A percentile compares a stretch with the other conserved stretches of the same genome.
Evolutionary conservation across 2,329 filamentous ascomycete species (phyloP).

Genomic region (Fusarium sp.): DNA sequence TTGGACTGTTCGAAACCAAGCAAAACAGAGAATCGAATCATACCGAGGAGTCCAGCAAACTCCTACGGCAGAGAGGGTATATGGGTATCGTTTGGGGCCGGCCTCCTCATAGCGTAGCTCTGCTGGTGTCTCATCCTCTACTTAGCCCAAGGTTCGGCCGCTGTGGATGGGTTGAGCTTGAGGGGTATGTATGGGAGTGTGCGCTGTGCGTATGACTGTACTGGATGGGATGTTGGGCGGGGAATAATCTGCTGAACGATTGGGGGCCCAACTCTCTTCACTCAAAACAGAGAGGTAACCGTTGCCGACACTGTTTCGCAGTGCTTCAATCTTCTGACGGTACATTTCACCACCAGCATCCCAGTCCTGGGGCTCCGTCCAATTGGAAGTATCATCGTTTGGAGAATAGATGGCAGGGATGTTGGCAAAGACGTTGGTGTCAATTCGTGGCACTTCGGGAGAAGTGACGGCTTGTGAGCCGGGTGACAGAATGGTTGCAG

Average conservation of each 20-base stretch:
- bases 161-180: constrained; percentile 63
- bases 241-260: constrained; percentile 38
- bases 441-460: constrained; percentile 43
- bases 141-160: constrained; percentile 62
- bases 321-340: constrained; percentile 85
- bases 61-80: constrained; percentile 39
- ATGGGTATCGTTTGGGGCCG: constrained; percentile 49
- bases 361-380: constrained; percentile 66
- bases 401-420: constrained; percentile 33
- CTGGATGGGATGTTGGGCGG: constrained; percentile 42
- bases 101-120: constrained; percentile 31
- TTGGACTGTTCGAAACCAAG: constrained; percentile 26
- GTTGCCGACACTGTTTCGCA: constrained; percentile 86
- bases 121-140: constrained; percentile 26
- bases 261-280: constrained; percentile 73
- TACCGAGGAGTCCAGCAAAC: constrained; percentile 24
- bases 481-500: constrained; percentile 48
- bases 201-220: constrained; percentile 47
- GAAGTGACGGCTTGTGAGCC: constrained; percentile 42
- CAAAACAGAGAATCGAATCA: constrained; percentile 38
- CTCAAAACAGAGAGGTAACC: constrained; percentile 88
- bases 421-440: constrained; percentile 39
- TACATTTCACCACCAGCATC: constrained; percentile 80
- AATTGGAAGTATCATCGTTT: constrained; percentile 43
- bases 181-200: constrained; percentile 47